Conservation (phyloP, 805 yeast species). For the Candida pseudofarinosa region DNA sequence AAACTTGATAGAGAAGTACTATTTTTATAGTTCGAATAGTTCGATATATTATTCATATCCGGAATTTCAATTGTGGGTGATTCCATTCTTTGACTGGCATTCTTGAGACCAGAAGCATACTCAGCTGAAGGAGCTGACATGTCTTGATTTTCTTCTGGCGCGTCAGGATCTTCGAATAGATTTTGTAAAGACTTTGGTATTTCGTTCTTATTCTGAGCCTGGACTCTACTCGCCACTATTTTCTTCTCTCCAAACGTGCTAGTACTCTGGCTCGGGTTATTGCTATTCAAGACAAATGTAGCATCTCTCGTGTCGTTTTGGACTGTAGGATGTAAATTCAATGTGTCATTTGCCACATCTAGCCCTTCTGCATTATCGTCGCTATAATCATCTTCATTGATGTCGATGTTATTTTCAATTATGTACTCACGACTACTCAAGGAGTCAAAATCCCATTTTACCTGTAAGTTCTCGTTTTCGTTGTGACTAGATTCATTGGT, state of each 20-base stretch:
- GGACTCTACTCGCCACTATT: not conserved
- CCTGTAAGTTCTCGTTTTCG: constrained; percentile 27
- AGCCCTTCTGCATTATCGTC: constrained; percentile 17
- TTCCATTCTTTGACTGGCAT: constrained; percentile 32
- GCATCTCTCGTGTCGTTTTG: constrained; percentile 14
- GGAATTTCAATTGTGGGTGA: constrained; percentile 72
- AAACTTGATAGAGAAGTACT: constrained; percentile 1
- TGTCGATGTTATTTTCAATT: constrained; percentile 61
- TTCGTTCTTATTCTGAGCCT: constrained; percentile 22
- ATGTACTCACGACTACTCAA: constrained; percentile 70
- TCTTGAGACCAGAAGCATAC: constrained; percentile 10
- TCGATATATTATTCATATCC: constrained; percentile 46
- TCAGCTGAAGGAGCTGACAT: constrained; percentile 6
- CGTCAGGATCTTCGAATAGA: constrained; percentile 54
- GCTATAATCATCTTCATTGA: constrained; percentile 27
- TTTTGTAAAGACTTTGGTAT: constrained; percentile 73
- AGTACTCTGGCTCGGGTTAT: constrained; percentile 11
- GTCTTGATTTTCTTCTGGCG: constrained; percentile 2
- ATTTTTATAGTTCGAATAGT: constrained; percentile 9
- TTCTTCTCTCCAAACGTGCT: constrained; percentile 1
- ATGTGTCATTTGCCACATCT: constrained; percentile 2
- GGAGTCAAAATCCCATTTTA: constrained; percentile 90
- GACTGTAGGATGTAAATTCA: constrained; percentile 21
- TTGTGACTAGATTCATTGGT: constrained; percentile 2
- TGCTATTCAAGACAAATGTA: constrained; percentile 11